phyloP scores from a whole-genome alignment of 2,329 filamentous ascomycete species.

The Fusarium sp. region DNA sequence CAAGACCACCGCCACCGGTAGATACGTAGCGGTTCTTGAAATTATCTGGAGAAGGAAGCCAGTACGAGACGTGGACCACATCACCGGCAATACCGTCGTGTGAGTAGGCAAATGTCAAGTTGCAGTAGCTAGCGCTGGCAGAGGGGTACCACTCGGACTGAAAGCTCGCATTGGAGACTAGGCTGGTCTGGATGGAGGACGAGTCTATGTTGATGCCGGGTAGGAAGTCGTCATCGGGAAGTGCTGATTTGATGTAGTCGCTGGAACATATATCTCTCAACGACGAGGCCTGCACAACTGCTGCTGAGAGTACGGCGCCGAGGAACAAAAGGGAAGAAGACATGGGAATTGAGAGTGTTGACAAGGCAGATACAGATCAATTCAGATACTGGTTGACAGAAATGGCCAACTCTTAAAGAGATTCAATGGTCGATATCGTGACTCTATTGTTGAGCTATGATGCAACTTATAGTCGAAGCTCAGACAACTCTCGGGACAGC shows the following conservation, averaged over 20 bases:
- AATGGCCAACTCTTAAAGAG: background rate
- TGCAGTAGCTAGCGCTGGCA: no score
- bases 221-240: background rate
- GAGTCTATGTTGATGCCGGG: background rate
- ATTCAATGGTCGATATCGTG: background rate
- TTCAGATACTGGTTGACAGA: background rate
- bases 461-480: background rate
- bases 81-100: no score
- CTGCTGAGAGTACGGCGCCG: background rate
- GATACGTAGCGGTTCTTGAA: no score
- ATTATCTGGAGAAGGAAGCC: no score
- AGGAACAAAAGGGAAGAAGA: background rate
- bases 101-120: no score
- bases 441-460: background rate
- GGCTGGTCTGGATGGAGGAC: no score
- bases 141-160: no score
- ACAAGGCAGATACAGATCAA: background rate
- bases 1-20: no score
- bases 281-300: background rate
- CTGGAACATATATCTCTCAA: constrained; percentile 7
- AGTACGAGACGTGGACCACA: no score
- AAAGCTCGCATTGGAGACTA: no score
- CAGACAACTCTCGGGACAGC: background rate
- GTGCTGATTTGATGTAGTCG: background rate
- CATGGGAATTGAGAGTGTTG: background rate